Base-by-base conservation (phyloP, 305 asterid species). In the Plantago coronopus region DNA sequence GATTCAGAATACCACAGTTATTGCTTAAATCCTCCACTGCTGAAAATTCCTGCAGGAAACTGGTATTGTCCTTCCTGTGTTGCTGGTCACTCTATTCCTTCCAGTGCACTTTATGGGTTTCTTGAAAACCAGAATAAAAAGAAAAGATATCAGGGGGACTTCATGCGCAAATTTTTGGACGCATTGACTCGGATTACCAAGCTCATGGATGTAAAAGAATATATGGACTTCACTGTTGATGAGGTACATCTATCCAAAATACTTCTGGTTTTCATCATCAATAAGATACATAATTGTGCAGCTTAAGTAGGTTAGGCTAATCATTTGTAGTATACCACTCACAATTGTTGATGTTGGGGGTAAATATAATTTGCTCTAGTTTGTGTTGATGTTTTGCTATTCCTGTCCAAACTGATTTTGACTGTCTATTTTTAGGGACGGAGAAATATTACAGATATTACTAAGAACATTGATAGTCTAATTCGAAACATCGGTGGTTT, bases 21-120 rank as follows among this genome's bases (percentile, higher is more conserved):
- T 74, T 94, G 99, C 82, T 74, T 94, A 77, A 82, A 77, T 79
- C 99, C 99, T 70, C 99, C 97, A 27, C 96, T 94, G 54, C 65
- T 70, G 11, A 82, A 71, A 73, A 85, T 90, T 70, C 99, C 99
- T 7, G 83, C 76, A 51, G 97, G 95, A 63, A 82, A 86, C 64
- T 94, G 99, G 99, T 88, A 84, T 72, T 94, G 97, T 79, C 99
- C 99, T 58, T 81, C 91, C 17, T 94, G 97, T 78, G 85, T 81
- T 62, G 48, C 86, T 64, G 91, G 85, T 53, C 74, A 71, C 65
- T 65, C 89, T 59, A 48, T 61, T 47, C 64, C 80, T 67, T 64
- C 59, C 60, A 51, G 69, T 70, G 61, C 83, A 61, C 57, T 79
- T 61, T 71, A 63, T 54, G 75, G 78, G 45, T 65, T 80, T 40